Evolutionary conservation across 495 filamentous ascomycete species (phyloP).

Genomic region (Penicillium roqueforti): DNA sequence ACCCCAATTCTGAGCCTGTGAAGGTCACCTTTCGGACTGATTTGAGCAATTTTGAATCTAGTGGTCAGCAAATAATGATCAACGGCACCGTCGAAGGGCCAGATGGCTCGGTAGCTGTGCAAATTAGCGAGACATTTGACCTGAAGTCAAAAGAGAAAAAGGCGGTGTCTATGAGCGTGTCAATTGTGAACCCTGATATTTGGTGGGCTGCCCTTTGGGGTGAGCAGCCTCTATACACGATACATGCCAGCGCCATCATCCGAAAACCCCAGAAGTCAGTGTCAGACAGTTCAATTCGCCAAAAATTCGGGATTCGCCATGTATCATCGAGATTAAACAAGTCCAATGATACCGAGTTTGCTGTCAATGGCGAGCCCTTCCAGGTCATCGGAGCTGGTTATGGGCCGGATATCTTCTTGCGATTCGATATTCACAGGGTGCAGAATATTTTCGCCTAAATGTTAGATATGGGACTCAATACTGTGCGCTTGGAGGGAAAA

Average conservation of each 20-base stretch:
- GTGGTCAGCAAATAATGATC: slow-evolving; percentile 31
- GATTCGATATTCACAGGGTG: slow-evolving; percentile 46
- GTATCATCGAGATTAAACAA: slow-evolving; percentile 49
- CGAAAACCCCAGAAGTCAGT: slow-evolving; percentile 15
- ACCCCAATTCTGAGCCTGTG: slow-evolving; percentile 24
- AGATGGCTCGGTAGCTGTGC: slow-evolving; percentile 11
- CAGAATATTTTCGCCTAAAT: slow-evolving; percentile 45
- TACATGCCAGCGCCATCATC: slow-evolving; percentile 38
- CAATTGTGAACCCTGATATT: slow-evolving; percentile 53
- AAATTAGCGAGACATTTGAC: slow-evolving; percentile 29
- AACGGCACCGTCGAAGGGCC: slow-evolving; percentile 34
- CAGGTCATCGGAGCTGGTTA: slow-evolving; percentile 59
- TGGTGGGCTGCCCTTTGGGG: slow-evolving; percentile 83
- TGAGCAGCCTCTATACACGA: slow-evolving; percentile 63
- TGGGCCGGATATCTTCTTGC: slow-evolving; percentile 57
- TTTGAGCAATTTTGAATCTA: slow-evolving; percentile 46
- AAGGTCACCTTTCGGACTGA: slow-evolving; percentile 44
- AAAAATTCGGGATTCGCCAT: slow-evolving; percentile 53
- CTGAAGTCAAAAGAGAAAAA: slow-evolving; percentile 37
- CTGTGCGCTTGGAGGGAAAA: slow-evolving; percentile 61
- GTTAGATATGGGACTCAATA: slow-evolving; percentile 59
- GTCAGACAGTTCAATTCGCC: slow-evolving; percentile 40
- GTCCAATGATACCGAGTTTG: slow-evolving; percentile 53
- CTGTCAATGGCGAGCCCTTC: slow-evolving; percentile 53
- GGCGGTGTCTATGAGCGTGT: slow-evolving; percentile 32